phyloP scores from a whole-genome alignment of 176 grass and related monocot genomes.

The Aechmea fasciata region DNA sequence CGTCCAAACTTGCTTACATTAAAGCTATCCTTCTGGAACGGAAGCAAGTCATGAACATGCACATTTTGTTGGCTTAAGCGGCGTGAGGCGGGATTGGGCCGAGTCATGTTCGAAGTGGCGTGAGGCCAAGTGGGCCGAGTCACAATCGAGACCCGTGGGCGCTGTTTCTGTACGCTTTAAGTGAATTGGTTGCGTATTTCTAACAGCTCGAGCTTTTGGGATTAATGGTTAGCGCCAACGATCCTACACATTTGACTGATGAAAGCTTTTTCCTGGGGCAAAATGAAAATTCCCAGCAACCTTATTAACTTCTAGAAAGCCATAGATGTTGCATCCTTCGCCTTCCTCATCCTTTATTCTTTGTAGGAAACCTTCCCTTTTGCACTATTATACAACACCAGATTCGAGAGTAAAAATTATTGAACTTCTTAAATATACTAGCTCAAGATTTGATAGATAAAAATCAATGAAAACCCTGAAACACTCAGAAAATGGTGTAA shows the following conservation, averaged over 20 bases:
- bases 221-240: too few relatives aligned
- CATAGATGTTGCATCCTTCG: constrained; percentile 98
- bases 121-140: too few relatives aligned
- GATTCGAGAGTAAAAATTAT: not conserved
- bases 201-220: too few relatives aligned
- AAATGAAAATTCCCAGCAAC: constrained; percentile 99
- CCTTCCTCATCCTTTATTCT: constrained; percentile 98
- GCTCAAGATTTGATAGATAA: not conserved
- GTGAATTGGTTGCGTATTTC: too few relatives aligned
- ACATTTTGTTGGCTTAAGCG: too few relatives aligned
- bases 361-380: constrained; percentile 96
- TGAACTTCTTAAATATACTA: not conserved
- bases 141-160: too few relatives aligned
- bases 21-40: constrained; percentile 96
- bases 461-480: too few relatives aligned
- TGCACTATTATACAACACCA: constrained; percentile 45
- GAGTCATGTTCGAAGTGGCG: too few relatives aligned
- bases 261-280: constrained; percentile 98
- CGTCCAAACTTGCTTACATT: constrained; percentile 71
- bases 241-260: constrained; percentile 68
- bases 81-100: too few relatives aligned
- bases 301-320: constrained; percentile 85
- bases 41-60: constrained; percentile 94
- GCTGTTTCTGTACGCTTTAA: too few relatives aligned
- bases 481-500: too few relatives aligned